These are phyloP conservation scores for Breynia disticha DNA, from an alignment of 441 rosid species.

Conservation along the genomic window DNA sequence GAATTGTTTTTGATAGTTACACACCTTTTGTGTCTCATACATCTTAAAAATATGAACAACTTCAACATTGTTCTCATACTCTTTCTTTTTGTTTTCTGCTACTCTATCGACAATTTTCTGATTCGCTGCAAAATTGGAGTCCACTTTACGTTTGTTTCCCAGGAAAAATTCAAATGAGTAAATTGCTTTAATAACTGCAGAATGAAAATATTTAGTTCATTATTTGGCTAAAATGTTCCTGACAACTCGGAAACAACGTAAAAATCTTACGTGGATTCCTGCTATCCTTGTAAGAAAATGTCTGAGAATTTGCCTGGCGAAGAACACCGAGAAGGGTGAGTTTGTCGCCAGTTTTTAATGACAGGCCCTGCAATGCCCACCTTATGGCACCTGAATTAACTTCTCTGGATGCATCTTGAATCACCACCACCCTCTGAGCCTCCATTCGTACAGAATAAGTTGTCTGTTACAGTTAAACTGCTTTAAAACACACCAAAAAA, in stretches of 20 bases:
- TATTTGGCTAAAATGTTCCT: too few species aligned
- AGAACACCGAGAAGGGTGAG: conserved; percentile 29
- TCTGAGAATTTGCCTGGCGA: conserved; percentile 17
- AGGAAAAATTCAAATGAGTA: conserved; percentile 5
- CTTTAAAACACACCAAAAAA: too few species aligned
- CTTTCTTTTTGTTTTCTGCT: conserved; percentile 21
- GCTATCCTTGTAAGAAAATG: conserved; percentile 15
- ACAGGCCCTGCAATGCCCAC: conserved; percentile 30
- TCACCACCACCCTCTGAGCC: conserved; percentile 35
- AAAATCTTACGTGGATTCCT: conserved; percentile 18
- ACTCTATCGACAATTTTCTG: conserved; percentile 16
- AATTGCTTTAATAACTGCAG: too few species aligned
- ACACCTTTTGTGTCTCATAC: conserved; percentile 20
- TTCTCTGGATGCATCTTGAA: conserved; percentile 35
- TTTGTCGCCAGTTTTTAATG: conserved; percentile 34
- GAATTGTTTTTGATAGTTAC: not conserved
- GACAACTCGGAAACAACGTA: not conserved
- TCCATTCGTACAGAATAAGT: not conserved
- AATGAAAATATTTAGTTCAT: too few species aligned
- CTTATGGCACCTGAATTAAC: conserved; percentile 23
- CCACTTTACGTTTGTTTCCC: conserved; percentile 28
- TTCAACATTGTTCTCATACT: conserved; percentile 23
- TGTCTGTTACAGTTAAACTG: not conserved
- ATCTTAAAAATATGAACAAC: conserved; percentile 25
- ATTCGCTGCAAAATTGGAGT: conserved; percentile 21